Conservation (phyloP, 495 filamentous ascomycete genomes). For the Aspergillus diversus region DNA sequence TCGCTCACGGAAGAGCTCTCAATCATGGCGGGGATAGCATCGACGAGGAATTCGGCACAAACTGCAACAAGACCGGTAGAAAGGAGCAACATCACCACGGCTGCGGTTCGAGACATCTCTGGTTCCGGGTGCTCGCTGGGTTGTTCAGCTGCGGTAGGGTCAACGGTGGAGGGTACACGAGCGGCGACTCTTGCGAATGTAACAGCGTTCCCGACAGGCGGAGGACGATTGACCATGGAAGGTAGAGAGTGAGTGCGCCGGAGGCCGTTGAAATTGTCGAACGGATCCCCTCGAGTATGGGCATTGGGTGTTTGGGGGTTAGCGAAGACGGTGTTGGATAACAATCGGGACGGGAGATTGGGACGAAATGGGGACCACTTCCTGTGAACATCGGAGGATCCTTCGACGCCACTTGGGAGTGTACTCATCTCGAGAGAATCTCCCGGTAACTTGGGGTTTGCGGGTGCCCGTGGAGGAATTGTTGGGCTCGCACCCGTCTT, state of each 20-base stretch:
- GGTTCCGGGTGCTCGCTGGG: slow-evolving; percentile 51
- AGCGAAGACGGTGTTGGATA: slow-evolving; percentile 70
- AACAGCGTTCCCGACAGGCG: slow-evolving; percentile 43
- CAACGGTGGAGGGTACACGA: slow-evolving; percentile 29
- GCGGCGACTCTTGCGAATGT: slow-evolving; percentile 44
- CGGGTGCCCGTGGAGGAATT: slow-evolving; percentile 11
- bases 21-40: slow-evolving; percentile 75
- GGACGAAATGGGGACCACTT: slow-evolving; percentile 49
- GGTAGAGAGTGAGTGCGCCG: slow-evolving; percentile 82
- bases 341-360: slow-evolving; percentile 54
- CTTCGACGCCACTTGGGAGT: slow-evolving; percentile 14
- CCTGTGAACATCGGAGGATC: slow-evolving; percentile 25
- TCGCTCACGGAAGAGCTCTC: slow-evolving; percentile 65
- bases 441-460: slow-evolving; percentile 14
- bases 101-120: slow-evolving; percentile 72
- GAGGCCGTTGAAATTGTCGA: slow-evolving; percentile 60
- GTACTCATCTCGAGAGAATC: slow-evolving; percentile 18
- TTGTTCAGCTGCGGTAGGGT: slow-evolving; percentile 33
- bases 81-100: slow-evolving; percentile 71
- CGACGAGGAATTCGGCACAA: slow-evolving; percentile 87
- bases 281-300: slow-evolving; percentile 28
- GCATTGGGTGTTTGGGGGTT: slow-evolving; percentile 39
- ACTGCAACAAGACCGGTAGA: slow-evolving; percentile 80
- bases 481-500: slow-evolving; percentile 15
- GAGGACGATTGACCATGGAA: slow-evolving; percentile 62